phyloP scores from a whole-genome alignment of 2,329 filamentous ascomycete species.

The Sporothrix dimorphospora region DNA sequence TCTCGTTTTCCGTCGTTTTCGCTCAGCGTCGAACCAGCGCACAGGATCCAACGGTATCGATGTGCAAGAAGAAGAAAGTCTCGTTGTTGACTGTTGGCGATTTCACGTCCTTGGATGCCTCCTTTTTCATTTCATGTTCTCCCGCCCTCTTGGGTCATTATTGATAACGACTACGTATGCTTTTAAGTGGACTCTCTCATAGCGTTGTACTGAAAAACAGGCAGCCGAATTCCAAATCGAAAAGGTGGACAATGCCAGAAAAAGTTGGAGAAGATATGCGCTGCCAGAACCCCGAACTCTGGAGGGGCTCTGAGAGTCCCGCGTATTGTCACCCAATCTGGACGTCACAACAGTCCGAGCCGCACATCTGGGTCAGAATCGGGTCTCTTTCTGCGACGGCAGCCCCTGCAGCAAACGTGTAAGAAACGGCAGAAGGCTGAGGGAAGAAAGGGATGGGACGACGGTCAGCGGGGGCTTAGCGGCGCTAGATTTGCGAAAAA shows the following conservation, averaged over 20 bases:
- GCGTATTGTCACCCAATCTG: not conserved
- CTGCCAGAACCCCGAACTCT: not conserved
- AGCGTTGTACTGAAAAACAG: not conserved
- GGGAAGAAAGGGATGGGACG: not conserved
- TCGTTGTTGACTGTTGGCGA: not conserved
- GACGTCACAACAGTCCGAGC: not conserved
- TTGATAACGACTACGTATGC: not conserved
- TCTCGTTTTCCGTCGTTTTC: constrained; percentile 3
- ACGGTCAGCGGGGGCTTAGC: not conserved
- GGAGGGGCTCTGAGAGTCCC: not conserved
- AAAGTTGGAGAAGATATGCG: not conserved
- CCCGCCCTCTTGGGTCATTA: not conserved
- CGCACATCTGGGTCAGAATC: not conserved
- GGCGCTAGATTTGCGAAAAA: not conserved
- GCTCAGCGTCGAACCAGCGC: not conserved
- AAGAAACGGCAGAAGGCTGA: not conserved
- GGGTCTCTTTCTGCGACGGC: not conserved
- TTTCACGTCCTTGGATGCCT: not conserved
- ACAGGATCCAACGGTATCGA: not conserved
- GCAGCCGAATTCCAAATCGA: not conserved
- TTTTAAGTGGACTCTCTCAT: not conserved
- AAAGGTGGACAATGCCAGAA: not conserved
- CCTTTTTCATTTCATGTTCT: not conserved
- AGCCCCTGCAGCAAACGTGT: not conserved
- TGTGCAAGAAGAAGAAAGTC: not conserved